Evolutionary conservation across 768 basidiomycete genomes (phyloP).

Genomic region (Tricholoma furcatifolium): DNA sequence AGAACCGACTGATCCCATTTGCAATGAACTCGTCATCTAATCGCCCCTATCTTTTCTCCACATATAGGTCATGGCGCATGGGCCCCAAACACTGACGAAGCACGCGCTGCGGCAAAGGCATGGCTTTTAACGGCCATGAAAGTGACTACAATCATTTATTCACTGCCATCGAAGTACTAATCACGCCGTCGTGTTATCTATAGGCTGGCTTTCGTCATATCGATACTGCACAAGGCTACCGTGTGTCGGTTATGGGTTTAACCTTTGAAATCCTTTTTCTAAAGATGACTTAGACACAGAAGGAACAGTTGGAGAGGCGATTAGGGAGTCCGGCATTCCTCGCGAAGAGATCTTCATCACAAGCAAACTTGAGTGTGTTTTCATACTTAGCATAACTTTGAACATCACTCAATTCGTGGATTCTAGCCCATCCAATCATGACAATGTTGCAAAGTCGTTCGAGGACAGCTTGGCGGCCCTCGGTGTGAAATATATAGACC

Average conservation of each 20-base stretch:
- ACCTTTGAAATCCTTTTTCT: neutral
- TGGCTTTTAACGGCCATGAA: constrained; percentile 42
- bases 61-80: constrained; percentile 38
- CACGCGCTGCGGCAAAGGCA: constrained; percentile 29
- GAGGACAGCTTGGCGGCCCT: constrained; percentile 39
- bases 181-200: neutral
- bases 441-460: constrained; percentile 37
- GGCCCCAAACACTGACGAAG: constrained; percentile 32
- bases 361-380: constrained; percentile 44
- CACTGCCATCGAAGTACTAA: neutral
- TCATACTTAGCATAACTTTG: neutral
- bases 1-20: constrained; percentile 2
- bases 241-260: constrained; percentile 11
- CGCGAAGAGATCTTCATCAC: constrained; percentile 49
- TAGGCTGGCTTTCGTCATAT: constrained; percentile 43
- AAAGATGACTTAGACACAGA: constrained; percentile 31
- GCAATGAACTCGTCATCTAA: too few species aligned
- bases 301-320: constrained; percentile 38
- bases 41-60: neutral
- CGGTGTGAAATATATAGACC: constrained; percentile 46
- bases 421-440: constrained; percentile 22
- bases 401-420: neutral
- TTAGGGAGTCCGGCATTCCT: constrained; percentile 47
- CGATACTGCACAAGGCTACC: constrained; percentile 37
- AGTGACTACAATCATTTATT: constrained; percentile 18